phyloP scores from a whole-genome alignment of 1,284 basidiomycete genomes.

The Hypsizygus ulmarius region DNA sequence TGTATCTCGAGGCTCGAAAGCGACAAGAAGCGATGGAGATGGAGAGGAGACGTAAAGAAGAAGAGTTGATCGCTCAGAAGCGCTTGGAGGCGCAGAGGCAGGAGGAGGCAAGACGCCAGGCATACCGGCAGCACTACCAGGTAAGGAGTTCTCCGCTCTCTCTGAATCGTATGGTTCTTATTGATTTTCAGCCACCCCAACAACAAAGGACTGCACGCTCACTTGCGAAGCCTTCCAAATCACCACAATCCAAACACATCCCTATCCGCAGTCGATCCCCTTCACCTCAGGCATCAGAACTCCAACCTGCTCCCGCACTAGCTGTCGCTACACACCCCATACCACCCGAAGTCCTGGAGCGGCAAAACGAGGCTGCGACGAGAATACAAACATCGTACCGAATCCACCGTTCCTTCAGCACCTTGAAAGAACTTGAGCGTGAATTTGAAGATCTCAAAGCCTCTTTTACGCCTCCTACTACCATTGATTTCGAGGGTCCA shows the following conservation, averaged over 20 bases:
- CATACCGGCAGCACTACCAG: slow-evolving; percentile 5
- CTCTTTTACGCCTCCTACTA: slow-evolving; percentile 33
- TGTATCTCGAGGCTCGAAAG: slow-evolving; percentile 26
- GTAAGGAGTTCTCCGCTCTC: not conserved
- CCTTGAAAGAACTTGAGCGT: slow-evolving; percentile 28
- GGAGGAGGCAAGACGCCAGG: slow-evolving; percentile 10
- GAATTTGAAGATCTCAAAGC: slow-evolving; percentile 33
- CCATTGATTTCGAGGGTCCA: slow-evolving; percentile 38
- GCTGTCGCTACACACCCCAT: slow-evolving; percentile 26
- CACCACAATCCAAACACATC: slow-evolving; percentile 9
- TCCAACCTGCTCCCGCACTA: slow-evolving; percentile 21
- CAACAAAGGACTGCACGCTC: not conserved
- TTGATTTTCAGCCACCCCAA: not conserved
- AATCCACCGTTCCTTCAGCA: slow-evolving; percentile 30
- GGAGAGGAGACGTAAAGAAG: slow-evolving; percentile 12
- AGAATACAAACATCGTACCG: slow-evolving; percentile 38
- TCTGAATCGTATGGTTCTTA: not conserved
- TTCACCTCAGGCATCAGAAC: slow-evolving; percentile 29
- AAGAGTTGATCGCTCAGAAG: slow-evolving; percentile 6
- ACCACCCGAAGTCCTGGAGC: slow-evolving; percentile 15
- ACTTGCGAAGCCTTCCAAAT: not conserved
- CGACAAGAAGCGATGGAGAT: slow-evolving; percentile 17
- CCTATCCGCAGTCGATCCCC: not conserved
- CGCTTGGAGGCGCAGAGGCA: slow-evolving; percentile 12
- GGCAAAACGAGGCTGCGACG: slow-evolving; percentile 35